These are phyloP conservation scores for Candida anglica DNA, from an alignment of 805 yeast genomes.

Conservation along the genomic window DNA sequence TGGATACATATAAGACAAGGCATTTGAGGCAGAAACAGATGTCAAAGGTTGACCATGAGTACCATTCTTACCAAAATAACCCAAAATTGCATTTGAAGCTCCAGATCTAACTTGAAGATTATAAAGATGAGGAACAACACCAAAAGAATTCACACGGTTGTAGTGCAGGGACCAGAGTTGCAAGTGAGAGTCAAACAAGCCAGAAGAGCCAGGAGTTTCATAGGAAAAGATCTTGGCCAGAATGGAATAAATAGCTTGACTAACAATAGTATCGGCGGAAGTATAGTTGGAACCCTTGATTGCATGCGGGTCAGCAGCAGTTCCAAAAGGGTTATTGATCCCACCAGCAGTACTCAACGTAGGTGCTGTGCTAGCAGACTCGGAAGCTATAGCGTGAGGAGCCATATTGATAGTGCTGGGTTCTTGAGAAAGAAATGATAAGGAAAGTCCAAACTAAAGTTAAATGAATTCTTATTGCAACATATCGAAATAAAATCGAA, in stretches of 20 bases:
- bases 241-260: conserved; percentile 50
- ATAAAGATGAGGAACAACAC: conserved; percentile 58
- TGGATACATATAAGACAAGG: conserved; percentile 66
- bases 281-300: conserved; percentile 48
- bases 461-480: background rate
- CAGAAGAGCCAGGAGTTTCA: conserved; percentile 59
- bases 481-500: background rate
- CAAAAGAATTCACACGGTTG: conserved; percentile 47
- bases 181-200: conserved; percentile 56
- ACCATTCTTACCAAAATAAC: conserved; percentile 47
- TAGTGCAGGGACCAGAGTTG: conserved; percentile 55
- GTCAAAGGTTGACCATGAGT: conserved; percentile 34
- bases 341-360: background rate
- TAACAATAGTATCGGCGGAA: conserved; percentile 51
- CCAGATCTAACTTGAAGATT: conserved; percentile 75
- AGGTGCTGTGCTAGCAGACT: conserved; percentile 3
- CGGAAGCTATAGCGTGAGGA: conserved; percentile 11
- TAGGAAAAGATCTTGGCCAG: conserved; percentile 62
- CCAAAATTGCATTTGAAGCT: conserved; percentile 75
- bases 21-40: conserved; percentile 62
- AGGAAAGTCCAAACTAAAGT: background rate
- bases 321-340: conserved; percentile 49
- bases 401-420: too few species aligned
- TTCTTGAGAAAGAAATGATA: background rate
- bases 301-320: conserved; percentile 52